Base-by-base conservation (phyloP, 2,329 filamentous ascomycete genomes). In the Aureobasidium pullulans region DNA sequence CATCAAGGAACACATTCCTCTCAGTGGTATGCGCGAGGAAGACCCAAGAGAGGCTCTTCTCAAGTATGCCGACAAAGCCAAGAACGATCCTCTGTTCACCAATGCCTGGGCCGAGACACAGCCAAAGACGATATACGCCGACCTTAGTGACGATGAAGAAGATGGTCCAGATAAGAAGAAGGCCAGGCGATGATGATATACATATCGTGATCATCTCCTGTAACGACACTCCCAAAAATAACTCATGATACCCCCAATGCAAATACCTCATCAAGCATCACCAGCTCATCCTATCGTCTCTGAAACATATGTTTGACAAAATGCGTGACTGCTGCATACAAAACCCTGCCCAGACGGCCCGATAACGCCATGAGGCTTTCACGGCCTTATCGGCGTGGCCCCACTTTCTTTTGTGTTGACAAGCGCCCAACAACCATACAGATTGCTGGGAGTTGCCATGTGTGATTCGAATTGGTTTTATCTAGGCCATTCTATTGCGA, bases 41-140 rank as follows among this genome's bases (percentile, higher is more conserved):
- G 94, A 99, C 76, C 94, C 94, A 0, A 81, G 94, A 64, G 94
- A 96, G 74, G 94, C 94, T 47, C 76, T 99, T 69, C 76, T 99
- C 62, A 96, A 95, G 76, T 99, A 97, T 78, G 93, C 91, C 39
- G 90, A 96, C 59, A 87, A 95, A 70, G 91, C 92, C 11, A 85
- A 96, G 74, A 93, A 90, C 70, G 92, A 97, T 70, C 93, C 92
- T 0, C 81, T 96, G 67, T 99, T 97, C 70, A 99, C 94, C 32
- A 90, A 89, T 65, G 94, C 92, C 15, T 99, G 91, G 89, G 88
- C 88, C 69, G 82, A 87, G 66, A 97, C 91, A 39, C 93, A 97
- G 75, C 94, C 94, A 0, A 87, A 92, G 66, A 90, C 92, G 29
- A 87, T 96, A 65, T 99, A 95, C 76, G 88, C 89, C 7, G 89